Percentiles rank a stretch among this genome's conserved stretches.
Evolutionary conservation across 805 yeast genomes (phyloP).

Genomic region (Nakazawaea pomicola): DNA sequence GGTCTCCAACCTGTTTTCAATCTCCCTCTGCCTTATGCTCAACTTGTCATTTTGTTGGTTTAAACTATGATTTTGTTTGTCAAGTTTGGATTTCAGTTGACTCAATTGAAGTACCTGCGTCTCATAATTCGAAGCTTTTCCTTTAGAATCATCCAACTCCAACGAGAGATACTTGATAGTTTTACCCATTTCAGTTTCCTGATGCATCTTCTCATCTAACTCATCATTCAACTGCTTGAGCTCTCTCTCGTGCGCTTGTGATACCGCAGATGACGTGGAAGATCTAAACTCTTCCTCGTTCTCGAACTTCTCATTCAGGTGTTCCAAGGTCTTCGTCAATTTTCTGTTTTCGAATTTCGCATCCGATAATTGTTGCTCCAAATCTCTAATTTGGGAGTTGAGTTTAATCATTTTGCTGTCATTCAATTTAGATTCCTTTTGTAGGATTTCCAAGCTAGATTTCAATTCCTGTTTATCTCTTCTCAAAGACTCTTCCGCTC

Average conservation of each 20-base stretch:
- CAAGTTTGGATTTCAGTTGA: constrained; percentile 38
- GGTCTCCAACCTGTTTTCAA: constrained; percentile 39
- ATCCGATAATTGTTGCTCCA: constrained; percentile 54
- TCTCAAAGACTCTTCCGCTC: constrained; percentile 52
- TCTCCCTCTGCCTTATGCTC: constrained; percentile 37
- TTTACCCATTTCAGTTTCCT: constrained; percentile 62
- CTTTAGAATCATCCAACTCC: constrained; percentile 51
- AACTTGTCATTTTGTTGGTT: constrained; percentile 40
- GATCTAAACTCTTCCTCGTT: constrained; percentile 34
- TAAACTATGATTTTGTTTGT: constrained; percentile 28
- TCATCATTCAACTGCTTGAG: constrained; percentile 49
- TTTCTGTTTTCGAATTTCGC: constrained; percentile 51
- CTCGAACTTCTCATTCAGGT: constrained; percentile 47
- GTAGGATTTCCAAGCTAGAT: constrained; percentile 38
- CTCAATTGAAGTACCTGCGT: constrained; percentile 31
- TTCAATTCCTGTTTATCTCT: constrained; percentile 51
- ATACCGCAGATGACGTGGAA: constrained; percentile 24
- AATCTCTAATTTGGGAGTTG: constrained; percentile 41
- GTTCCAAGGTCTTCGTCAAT: constrained; percentile 39
- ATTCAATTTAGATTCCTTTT: constrained; percentile 48
- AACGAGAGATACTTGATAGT: constrained; percentile 56
- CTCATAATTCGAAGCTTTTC: constrained; percentile 37
- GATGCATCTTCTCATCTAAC: constrained; percentile 48
- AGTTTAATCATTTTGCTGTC: constrained; percentile 51
- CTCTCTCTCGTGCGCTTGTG: constrained; percentile 38